Conservation (phyloP, 2,329 filamentous ascomycete species). For the Botrytis byssoidea region DNA sequence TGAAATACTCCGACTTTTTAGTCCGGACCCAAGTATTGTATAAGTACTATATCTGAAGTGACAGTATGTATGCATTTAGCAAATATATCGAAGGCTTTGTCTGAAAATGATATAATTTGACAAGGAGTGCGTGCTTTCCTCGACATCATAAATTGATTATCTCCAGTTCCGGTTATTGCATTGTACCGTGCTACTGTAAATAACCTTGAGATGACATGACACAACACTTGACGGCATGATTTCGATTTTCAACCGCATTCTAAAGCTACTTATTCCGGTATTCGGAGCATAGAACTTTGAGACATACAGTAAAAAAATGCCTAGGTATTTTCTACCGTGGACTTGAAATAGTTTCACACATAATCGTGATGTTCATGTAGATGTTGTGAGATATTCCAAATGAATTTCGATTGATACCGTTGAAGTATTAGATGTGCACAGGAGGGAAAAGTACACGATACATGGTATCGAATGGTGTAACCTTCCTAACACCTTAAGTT, state of each 20-base stretch:
- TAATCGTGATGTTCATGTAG: neutral
- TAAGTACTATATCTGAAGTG: constrained; percentile 12
- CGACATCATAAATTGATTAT: constrained; percentile 14
- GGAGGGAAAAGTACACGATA: constrained; percentile 5
- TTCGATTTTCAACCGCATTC: constrained; percentile 9
- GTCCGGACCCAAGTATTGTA: neutral
- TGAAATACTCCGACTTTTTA: constrained; percentile 10
- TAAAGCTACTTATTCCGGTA: constrained; percentile 8
- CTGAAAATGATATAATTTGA: constrained; percentile 1
- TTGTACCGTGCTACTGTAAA: constrained; percentile 14
- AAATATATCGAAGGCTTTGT: neutral
- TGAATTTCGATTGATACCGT: constrained; percentile 15
- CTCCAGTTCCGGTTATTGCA: constrained; percentile 17
- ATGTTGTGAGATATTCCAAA: constrained; percentile 8
- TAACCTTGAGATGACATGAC: constrained; percentile 20
- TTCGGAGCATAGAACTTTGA: constrained; percentile 10
- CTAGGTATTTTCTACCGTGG: neutral
- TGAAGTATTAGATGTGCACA: constrained; percentile 11
- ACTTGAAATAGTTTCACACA: neutral
- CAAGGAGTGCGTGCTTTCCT: constrained; percentile 9
- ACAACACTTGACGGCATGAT: constrained; percentile 20
- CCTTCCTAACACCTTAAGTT: constrained; percentile 16
- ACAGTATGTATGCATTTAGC: constrained; percentile 5
- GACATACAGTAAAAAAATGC: constrained; percentile 1
- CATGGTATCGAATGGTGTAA: constrained; percentile 17